phyloP scores from a whole-genome alignment of 2,329 filamentous ascomycete species.

The Tolypocladium ovalisporum region DNA sequence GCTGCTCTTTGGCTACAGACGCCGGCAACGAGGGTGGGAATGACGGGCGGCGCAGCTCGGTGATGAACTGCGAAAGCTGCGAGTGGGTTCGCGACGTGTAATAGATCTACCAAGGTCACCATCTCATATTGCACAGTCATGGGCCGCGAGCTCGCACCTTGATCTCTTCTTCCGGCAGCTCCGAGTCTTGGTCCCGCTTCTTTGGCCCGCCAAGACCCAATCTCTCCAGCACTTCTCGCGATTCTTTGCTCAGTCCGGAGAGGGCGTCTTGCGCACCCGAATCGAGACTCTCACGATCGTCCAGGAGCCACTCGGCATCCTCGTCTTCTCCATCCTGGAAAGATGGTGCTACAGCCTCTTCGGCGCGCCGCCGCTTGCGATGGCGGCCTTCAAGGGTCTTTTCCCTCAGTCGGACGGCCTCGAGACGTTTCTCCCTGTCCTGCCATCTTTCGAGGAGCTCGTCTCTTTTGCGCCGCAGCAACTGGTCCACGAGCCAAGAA shows the following conservation, averaged over 20 bases:
- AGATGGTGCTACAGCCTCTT: constrained; percentile 16
- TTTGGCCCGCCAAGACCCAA: constrained; percentile 36
- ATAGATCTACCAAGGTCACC: constrained; percentile 50
- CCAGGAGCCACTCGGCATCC: constrained; percentile 63
- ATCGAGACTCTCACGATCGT: constrained; percentile 50
- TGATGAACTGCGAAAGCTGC: constrained; percentile 78
- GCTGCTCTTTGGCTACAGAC: constrained; percentile 18
- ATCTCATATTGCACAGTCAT: constrained; percentile 4
- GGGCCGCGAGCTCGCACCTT: constrained; percentile 39
- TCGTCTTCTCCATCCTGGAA: constrained; percentile 28
- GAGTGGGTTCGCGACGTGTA: constrained; percentile 92
- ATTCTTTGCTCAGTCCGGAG: constrained; percentile 62
- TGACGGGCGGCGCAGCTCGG: constrained; percentile 66
- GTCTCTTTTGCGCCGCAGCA: constrained; percentile 55
- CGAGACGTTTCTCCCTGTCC: constrained; percentile 63
- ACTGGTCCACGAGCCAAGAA: constrained; percentile 74
- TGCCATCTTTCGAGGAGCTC: constrained; percentile 56
- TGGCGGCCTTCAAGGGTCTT: constrained; percentile 42
- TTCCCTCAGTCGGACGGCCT: constrained; percentile 52
- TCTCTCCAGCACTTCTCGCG: constrained; percentile 60
- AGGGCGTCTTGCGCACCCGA: constrained; percentile 24
- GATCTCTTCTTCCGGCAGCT: constrained; percentile 49
- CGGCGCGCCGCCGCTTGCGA: constrained; percentile 34
- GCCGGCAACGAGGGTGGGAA: constrained; percentile 61
- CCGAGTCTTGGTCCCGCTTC: constrained; percentile 26